These are phyloP conservation scores for Triticum dicoccoides DNA, from an alignment of 176 grass and related monocot species.

Conservation along the genomic window DNA sequence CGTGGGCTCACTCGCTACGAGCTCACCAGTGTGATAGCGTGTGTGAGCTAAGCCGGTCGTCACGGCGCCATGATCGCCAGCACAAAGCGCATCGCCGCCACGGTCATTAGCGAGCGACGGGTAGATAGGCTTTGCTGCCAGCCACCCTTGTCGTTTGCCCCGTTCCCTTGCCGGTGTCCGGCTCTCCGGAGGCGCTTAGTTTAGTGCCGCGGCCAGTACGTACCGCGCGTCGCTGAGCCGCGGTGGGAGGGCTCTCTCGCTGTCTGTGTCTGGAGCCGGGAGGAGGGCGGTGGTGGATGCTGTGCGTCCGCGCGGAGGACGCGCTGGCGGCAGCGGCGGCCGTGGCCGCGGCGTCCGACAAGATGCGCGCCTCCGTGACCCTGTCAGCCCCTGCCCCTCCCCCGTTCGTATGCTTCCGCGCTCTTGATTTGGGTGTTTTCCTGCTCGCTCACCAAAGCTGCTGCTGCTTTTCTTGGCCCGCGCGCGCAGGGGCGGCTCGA, in stretches of 20 bases:
- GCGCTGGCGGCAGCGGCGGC: constrained; percentile 56
- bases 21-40: background rate
- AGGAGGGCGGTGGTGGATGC: constrained; percentile 32
- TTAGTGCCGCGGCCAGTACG: background rate
- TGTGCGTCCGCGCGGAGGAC: constrained; percentile 61
- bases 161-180: constrained; percentile 19
- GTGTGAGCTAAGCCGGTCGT: background rate
- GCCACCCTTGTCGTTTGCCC: constrained; percentile 38
- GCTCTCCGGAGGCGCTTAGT: background rate
- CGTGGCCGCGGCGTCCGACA: constrained; percentile 57
- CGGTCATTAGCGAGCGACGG: background rate
- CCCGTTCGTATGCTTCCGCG: background rate
- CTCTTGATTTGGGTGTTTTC: background rate
- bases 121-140: background rate
- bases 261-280: background rate
- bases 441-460: constrained; percentile 14
- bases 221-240: background rate
- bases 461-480: background rate
- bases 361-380: constrained; percentile 52
- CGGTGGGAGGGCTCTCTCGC: background rate
- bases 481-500: constrained; percentile 66
- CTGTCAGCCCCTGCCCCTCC: constrained; percentile 24
- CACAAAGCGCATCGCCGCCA: background rate
- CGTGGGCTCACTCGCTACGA: background rate
- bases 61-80: background rate